A percentile compares a stretch with the other conserved stretches of the same genome.
phyloP scores from a whole-genome alignment of 1,139 yeast genomes.

The Hemisphaericaspora xylanilytica region DNA sequence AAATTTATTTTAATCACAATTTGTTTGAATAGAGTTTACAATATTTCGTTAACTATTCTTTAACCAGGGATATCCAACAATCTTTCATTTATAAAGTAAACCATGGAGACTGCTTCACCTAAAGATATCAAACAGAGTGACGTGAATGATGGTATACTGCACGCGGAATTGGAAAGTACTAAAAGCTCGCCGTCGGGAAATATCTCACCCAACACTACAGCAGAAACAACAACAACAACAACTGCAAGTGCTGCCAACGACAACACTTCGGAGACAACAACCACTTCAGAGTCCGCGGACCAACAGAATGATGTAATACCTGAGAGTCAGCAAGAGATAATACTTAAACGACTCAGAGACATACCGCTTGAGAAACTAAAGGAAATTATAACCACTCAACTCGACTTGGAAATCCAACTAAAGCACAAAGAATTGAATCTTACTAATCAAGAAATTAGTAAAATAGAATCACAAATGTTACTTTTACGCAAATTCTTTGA shows the following conservation, averaged over 20 bases:
- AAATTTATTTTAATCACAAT: too few species aligned
- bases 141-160: not conserved
- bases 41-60: too few species aligned
- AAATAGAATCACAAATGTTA: conserved; percentile 60
- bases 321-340: conserved; percentile 11
- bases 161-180: not conserved
- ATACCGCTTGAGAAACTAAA: conserved; percentile 40
- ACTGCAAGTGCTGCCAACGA: not conserved
- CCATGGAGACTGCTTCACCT: not conserved
- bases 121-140: not conserved
- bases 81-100: too few species aligned
- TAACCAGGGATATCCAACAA: too few species aligned
- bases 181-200: not conserved
- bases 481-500: conserved; percentile 55
- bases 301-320: not conserved
- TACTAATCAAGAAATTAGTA: conserved; percentile 61
- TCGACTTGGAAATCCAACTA: conserved; percentile 67
- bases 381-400: conserved; percentile 46
- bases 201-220: not conserved
- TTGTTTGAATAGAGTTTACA: too few species aligned
- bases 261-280: too few species aligned
- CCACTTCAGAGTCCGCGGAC: not conserved
- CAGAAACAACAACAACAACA: not conserved
- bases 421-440: conserved; percentile 64
- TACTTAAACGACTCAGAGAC: conserved; percentile 26